phyloP scores from a whole-genome alignment of 306 rosid genomes.

The Abrus precatorius region DNA sequence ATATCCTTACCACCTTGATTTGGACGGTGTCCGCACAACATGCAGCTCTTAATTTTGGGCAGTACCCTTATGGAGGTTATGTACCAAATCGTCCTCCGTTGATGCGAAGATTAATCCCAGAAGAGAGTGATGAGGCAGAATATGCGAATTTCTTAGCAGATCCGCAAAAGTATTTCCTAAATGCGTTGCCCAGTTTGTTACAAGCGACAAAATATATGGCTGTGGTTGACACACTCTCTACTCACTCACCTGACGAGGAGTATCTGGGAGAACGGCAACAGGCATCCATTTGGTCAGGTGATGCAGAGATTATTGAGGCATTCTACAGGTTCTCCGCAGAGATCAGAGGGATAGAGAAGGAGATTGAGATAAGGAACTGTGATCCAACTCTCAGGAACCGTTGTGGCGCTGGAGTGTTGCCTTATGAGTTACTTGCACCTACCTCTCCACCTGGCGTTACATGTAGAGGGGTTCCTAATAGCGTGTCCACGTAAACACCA shows the following conservation, averaged over 20 bases:
- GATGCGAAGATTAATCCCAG: slow-evolving; percentile 77
- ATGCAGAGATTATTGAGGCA: slow-evolving; percentile 67
- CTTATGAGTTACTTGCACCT: slow-evolving; percentile 88
- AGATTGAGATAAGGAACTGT: slow-evolving; percentile 70
- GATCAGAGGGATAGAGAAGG: slow-evolving; percentile 69
- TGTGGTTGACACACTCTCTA: slow-evolving; percentile 81
- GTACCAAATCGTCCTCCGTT: slow-evolving; percentile 91
- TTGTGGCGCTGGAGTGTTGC: slow-evolving; percentile 86
- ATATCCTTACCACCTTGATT: slow-evolving; percentile 75
- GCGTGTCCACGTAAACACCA: slow-evolving; percentile 67
- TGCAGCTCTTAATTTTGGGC: slow-evolving; percentile 90
- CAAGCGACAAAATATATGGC: slow-evolving; percentile 85
- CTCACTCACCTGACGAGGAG: slow-evolving; percentile 90
- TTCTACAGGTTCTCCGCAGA: slow-evolving; percentile 73
- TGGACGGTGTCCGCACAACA: slow-evolving; percentile 93
- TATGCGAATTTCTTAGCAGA: slow-evolving; percentile 62
- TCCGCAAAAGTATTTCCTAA: slow-evolving; percentile 78
- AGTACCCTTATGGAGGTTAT: slow-evolving; percentile 91
- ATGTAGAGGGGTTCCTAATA: slow-evolving; percentile 88
- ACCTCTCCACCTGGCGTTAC: slow-evolving; percentile 87
- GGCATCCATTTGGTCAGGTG: slow-evolving; percentile 78
- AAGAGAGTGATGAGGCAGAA: slow-evolving; percentile 71
- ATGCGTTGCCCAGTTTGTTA: slow-evolving; percentile 52
- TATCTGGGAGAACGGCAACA: slow-evolving; percentile 86
- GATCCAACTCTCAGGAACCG: slow-evolving; percentile 67